Evolutionary conservation across 2,329 filamentous ascomycete species (phyloP), one percentile per base, ranked within the genome.

Genomic region (Ophiostoma australiae): DNA sequence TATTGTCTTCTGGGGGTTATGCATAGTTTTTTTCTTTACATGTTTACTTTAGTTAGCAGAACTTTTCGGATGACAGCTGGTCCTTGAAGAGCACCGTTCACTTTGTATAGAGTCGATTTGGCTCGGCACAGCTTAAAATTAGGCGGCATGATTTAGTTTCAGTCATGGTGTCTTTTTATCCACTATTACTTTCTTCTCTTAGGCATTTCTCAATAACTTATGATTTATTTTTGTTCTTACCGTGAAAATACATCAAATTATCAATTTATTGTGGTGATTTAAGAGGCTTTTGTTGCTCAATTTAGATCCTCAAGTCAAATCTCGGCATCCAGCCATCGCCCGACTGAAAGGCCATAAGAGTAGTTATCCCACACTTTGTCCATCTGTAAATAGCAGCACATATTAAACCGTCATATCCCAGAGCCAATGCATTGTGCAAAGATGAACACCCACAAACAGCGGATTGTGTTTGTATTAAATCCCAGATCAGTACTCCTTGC

Each of bases 401-500:
- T 1, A 33, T 27, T 27, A 4, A 39, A 37, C 61, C 61, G 61
- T n/a, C 61, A 37, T 65, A 20, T 65, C 61, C 61, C 61, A 65
- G 58, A 63, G 58, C 58, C 58, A 1, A 65, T 35, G 15, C 52
- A n/a, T 58, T 65, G 20, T 33, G 58, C 61, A 3, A 17, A 17
- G 33, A 13, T 37, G 31, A 65, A 65, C 61, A 65, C 61, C 31
- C n/a, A 35, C 31, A 65, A 35, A 35, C 61, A 65, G 2, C 27
- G 17, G 20, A 37, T 37, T 65, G 20, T 65, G 61, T n/a, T 39
- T 35, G 31, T 39, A 39, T 17, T n/a, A 65, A 27, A 58, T 58
- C 52, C 52, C 61, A 35, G 58, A 35, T 65, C 31, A 58, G 11
- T 65, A 65, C 31, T 65, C 27, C 58, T 35, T 35, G 58, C 27